Percentiles rank a stretch among this genome's conserved stretches.
phyloP scores from a whole-genome alignment of 805 yeast species.

The Starmerella stigmatis region DNA sequence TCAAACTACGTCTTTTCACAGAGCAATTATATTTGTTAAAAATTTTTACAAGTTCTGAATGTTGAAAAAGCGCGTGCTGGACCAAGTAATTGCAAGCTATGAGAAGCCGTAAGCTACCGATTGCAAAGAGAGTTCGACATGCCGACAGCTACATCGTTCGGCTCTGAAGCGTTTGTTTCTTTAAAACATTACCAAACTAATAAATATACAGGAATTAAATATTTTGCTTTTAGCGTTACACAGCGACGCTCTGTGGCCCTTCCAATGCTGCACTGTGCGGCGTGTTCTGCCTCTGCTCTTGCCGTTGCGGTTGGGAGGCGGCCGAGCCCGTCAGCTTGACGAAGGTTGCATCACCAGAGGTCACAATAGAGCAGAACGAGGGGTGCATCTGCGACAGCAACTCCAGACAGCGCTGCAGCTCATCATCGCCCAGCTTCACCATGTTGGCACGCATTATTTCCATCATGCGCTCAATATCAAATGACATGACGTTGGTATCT shows the following conservation, averaged over 20 bases:
- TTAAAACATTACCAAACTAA: too few species aligned
- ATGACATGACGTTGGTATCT: constrained; percentile 2
- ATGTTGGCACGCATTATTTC: constrained; percentile 23
- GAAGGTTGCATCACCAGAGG: constrained; percentile 23
- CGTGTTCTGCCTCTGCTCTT: not conserved
- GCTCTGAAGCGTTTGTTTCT: too few species aligned
- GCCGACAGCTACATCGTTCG: too few species aligned
- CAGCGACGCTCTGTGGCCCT: not conserved
- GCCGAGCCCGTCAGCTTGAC: constrained; percentile 17
- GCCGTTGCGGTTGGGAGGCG: not conserved
- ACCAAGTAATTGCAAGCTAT: too few species aligned
- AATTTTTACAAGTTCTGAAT: too few species aligned
- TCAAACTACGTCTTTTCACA: too few species aligned
- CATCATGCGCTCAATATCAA: constrained; percentile 19
- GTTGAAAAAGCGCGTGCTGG: too few species aligned
- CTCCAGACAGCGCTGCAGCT: constrained; percentile 23
- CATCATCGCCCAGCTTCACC: constrained; percentile 23
- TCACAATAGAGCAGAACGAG: constrained; percentile 24
- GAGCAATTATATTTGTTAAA: too few species aligned
- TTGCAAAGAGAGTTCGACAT: too few species aligned
- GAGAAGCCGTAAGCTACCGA: too few species aligned
- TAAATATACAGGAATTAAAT: too few species aligned
- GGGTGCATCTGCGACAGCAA: constrained; percentile 23
- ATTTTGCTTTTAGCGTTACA: not conserved
- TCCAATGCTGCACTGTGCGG: not conserved